Base-by-base conservation (phyloP, 2,329 filamentous ascomycete species). In the Elsinoe australis region DNA sequence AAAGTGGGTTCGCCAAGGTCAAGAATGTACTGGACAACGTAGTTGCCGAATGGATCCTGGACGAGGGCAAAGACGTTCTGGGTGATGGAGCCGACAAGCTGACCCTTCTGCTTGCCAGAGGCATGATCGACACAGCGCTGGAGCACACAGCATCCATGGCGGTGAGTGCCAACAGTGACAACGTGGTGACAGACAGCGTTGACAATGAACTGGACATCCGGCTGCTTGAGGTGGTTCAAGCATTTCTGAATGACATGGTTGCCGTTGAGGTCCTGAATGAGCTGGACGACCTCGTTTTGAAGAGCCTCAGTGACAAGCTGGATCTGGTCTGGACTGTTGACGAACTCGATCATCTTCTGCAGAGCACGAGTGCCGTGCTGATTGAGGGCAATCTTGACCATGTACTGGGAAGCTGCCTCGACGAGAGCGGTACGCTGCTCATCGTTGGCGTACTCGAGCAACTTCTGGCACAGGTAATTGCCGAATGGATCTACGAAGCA, bases 161-260 rank as follows among this genome's bases (percentile, higher is more conserved):
- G 87, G 62, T 98, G 92, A 48, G 92, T 98, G 53, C 92, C 92
- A 48, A 98, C 92, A 49, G 84, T 82, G 54, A 96, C 76, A 63
- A 88, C 95, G 63, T 92, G 77, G 48, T 75, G 75, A 54, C 89
- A 90, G 55, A 96, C 92, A 46, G 90, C 89, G 60, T 92, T 85
- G 59, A 96, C 96, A 63, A 98, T 96, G 73, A 98, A 98, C 64
- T 94, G 83, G 9, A 89, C 87, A 64, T 96, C 85, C 42, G 78
- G 71, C 1, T 87, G 75, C 54, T 80, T 83, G 31, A 98, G 82
- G 66, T 94, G 94, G 71, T 96, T 98, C 47, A 98, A 78, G 61
- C 92, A 98, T 71, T 98, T 98, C 70, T 98, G 92, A 55, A 98
- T 95, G 60, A 98, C 92, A 61, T 98, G 92, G 61, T 98, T 98